These are phyloP conservation scores for Ophiostoma novo-ulmi DNA, from an alignment of 2,329 filamentous ascomycete genomes.

Conservation along the genomic window DNA sequence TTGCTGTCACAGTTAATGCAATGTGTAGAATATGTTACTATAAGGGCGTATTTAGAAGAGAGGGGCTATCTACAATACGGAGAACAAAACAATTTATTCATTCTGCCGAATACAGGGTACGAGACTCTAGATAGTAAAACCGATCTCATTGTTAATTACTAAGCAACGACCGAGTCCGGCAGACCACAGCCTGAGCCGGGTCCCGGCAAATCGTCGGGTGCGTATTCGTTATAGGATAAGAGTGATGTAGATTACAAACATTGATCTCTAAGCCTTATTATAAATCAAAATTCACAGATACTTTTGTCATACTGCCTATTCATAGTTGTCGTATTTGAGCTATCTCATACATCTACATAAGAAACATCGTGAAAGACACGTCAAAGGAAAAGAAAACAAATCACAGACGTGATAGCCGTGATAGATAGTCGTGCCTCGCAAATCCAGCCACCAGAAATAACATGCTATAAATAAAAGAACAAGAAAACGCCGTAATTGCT, in stretches of 20 bases:
- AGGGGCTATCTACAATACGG: too few species aligned
- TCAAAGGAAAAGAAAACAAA: constrained; percentile 4
- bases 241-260: neutral
- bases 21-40: too few species aligned
- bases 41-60: neutral
- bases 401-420: neutral
- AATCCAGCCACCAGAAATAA: neutral
- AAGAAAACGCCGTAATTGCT: constrained; percentile 7
- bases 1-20: too few species aligned
- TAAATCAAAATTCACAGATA: neutral
- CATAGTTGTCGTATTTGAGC: constrained; percentile 12
- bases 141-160: neutral
- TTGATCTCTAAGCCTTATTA: neutral
- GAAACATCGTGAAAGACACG: neutral
- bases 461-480: neutral
- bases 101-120: neutral
- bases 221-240: neutral
- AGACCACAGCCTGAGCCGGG: neutral
- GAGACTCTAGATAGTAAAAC: neutral
- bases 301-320: neutral
- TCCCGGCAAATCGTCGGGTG: neutral
- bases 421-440: neutral
- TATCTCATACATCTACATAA: neutral
- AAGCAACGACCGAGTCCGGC: neutral
- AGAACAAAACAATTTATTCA: neutral